A percentile compares a stretch with the other conserved stretches of the same genome.
Evolutionary conservation across 2,329 filamentous ascomycete species (phyloP).

Genomic region (Aureobasidium sp.): DNA sequence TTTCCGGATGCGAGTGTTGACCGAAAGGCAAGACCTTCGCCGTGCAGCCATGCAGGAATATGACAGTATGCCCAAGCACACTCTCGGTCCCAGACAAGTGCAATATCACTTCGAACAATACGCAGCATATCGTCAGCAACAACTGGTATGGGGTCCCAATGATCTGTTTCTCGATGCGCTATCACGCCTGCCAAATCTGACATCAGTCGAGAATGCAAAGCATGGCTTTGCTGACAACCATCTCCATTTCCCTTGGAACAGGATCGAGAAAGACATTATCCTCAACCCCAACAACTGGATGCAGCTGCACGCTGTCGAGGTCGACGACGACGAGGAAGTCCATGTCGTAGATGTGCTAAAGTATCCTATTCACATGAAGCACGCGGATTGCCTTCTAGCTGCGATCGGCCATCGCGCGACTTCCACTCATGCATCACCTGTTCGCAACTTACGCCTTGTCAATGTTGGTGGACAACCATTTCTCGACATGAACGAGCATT

Average conservation of each 20-base stretch:
- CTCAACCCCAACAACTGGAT: constrained; percentile 22
- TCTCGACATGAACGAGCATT: neutral
- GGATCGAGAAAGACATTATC: constrained; percentile 15
- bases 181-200: constrained; percentile 21
- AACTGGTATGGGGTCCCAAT: constrained; percentile 18
- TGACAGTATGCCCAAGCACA: constrained; percentile 17
- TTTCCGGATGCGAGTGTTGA: neutral
- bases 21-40: neutral
- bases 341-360: constrained; percentile 1
- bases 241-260: constrained; percentile 20
- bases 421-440: neutral
- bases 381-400: neutral
- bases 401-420: neutral
- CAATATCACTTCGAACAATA: constrained; percentile 4
- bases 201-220: constrained; percentile 12
- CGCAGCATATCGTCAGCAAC: constrained; percentile 5
- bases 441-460: neutral
- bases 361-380: constrained; percentile 6
- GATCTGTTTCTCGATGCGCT: constrained; percentile 19
- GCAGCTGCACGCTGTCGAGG: constrained; percentile 9
- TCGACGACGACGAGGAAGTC: constrained; percentile 7
- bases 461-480: constrained; percentile 9
- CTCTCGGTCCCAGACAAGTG: constrained; percentile 6
- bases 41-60: neutral
- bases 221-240: constrained; percentile 18